Evolutionary conservation across 2,329 filamentous ascomycete genomes (phyloP), one percentile per base, ranked within the genome.

Genomic region (Fusarium cicatricum): DNA sequence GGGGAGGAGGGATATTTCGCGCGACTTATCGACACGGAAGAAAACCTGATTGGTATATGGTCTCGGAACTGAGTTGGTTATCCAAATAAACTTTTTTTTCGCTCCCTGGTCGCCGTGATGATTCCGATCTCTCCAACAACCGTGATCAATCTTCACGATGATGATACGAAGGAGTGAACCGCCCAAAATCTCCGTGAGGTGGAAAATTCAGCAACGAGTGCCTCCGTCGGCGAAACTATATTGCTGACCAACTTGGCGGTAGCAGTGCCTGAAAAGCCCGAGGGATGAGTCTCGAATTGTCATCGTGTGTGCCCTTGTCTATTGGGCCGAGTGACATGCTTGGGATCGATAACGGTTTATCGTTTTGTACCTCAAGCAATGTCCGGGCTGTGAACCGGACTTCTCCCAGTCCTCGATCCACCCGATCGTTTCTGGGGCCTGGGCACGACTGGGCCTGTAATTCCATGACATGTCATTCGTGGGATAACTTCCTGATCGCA

Each of bases 31-130:
- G 74, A 77, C 55, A 68, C 68, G 10, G 75, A 78, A 62, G 74
- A 72, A n/a, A 77, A 77, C 54, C 59, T 74, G 65, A 65, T 74
- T 36, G 71, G 74, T 21, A 56, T 73, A 28, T 75, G 70, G 72
- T 70, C 72, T 44, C 64, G 68, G 54, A 62, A 70, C 19, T 72
- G 61, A 67, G 44, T 21, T 34, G 32, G 46, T 12, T 23, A 43
- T 36, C 37, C 31, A 8, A 43, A 38, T 17, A 32, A 38, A 32
- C 39, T 32, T 46, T 47, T 23, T 16, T n/a, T n/a, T n/a, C n/a
- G n/a, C n/a, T n/a, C n/a, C n/a, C n/a, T n/a, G n/a, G n/a, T n/a
- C n/a, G n/a, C n/a, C n/a, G 28, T 21, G 29, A 31, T 26, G 42
- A 29, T 41, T 17, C 43, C 28, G 17, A 29, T 42, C 19, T 42